A percentile compares a stretch with the other conserved stretches of the same genome.
These are phyloP conservation scores for Thelonectria discophora DNA, from an alignment of 2,329 filamentous ascomycete species.

Conservation along the genomic window DNA sequence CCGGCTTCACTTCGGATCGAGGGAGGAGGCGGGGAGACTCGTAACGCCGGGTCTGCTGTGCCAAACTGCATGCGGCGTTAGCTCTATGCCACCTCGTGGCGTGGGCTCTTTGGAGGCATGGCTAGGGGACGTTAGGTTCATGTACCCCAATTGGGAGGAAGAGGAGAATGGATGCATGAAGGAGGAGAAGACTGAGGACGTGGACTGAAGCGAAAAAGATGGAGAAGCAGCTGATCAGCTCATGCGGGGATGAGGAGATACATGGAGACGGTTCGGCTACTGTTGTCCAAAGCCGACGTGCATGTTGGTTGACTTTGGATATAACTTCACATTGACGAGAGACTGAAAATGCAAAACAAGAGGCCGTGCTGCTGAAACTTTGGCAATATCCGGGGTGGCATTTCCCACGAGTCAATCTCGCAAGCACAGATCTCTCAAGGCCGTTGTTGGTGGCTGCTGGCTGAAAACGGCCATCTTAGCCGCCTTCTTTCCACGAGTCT, in stretches of 20 bases:
- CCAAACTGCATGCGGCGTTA: constrained; percentile 3
- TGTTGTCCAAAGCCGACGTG: constrained; percentile 5
- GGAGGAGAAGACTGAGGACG: background rate
- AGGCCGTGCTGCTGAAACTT: background rate
- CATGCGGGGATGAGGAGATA: background rate
- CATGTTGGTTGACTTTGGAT: background rate
- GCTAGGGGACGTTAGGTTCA: background rate
- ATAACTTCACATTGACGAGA: constrained; percentile 5
- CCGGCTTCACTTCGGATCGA: constrained; percentile 18
- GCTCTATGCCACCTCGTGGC: constrained; percentile 9
- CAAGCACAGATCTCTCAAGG: background rate
- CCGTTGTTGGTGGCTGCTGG: background rate
- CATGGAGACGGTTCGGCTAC: background rate
- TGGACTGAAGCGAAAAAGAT: background rate
- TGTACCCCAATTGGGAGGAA: constrained; percentile 9
- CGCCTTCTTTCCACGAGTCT: background rate
- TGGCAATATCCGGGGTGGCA: background rate
- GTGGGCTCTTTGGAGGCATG: background rate
- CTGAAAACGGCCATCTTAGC: constrained; percentile 19
- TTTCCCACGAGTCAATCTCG: background rate
- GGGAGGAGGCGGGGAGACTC: background rate
- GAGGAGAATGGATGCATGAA: background rate
- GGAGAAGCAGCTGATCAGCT: constrained; percentile 1
- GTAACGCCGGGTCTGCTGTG: background rate
- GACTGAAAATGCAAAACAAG: background rate